Evolutionary conservation across 2,329 filamentous ascomycete species (phyloP).

Genomic region (Cercospora sesami): DNA sequence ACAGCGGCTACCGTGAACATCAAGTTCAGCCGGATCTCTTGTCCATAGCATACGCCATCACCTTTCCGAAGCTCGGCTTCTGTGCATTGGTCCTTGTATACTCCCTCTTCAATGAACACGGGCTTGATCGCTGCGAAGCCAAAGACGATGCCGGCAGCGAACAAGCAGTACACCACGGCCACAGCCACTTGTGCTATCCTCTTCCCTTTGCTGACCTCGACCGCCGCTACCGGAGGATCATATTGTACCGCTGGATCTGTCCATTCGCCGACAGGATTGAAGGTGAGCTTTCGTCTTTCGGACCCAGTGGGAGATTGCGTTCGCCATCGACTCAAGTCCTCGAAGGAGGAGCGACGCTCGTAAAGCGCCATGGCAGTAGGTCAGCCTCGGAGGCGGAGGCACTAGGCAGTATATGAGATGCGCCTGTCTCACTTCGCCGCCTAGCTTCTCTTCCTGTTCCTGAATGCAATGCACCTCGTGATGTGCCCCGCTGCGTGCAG

Average conservation of each 20-base stretch:
- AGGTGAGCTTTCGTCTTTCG: conserved; percentile 51
- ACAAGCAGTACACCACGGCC: conserved; percentile 70
- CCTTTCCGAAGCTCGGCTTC: conserved; percentile 52
- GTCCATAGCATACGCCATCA: conserved; percentile 57
- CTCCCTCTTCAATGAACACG: conserved; percentile 70
- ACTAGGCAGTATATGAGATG: neutral
- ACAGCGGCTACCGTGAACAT: conserved; percentile 93
- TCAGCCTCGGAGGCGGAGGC: neutral
- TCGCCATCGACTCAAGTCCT: conserved; percentile 32
- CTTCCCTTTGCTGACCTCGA: conserved; percentile 56
- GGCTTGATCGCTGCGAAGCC: conserved; percentile 85
- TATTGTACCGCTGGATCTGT: conserved; percentile 42
- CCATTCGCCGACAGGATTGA: conserved; percentile 53
- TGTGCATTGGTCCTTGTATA: conserved; percentile 67
- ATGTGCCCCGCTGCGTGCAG: conserved; percentile 10
- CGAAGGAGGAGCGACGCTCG: conserved; percentile 33
- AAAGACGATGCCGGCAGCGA: conserved; percentile 78
- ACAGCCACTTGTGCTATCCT: conserved; percentile 66
- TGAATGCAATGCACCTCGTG: conserved; percentile 7
- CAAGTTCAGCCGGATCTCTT: conserved; percentile 69
- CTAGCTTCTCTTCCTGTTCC: conserved; percentile 6
- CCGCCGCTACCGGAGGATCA: conserved; percentile 49
- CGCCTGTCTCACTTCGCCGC: neutral
- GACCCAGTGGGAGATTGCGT: conserved; percentile 38
- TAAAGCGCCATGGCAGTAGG: conserved; percentile 29